These are phyloP conservation scores for Amphibolis antarctica DNA, from an alignment of 106 monocot genomes.

Conservation along the genomic window DNA sequence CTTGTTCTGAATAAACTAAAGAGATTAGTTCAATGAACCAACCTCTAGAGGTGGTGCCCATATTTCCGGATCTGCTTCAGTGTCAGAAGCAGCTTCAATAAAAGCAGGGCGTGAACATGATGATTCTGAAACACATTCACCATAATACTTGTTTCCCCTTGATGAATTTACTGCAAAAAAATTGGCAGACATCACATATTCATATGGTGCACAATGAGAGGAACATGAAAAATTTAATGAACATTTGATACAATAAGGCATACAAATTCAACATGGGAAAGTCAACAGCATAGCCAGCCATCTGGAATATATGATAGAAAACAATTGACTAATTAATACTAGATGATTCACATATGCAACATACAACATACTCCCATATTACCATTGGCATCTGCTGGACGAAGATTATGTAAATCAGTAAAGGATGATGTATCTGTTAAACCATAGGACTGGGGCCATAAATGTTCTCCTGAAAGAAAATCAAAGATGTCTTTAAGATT, in stretches of 20 bases:
- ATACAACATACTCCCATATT: not conserved
- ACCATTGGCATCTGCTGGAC: slow-evolving; percentile 79
- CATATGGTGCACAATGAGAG: no score
- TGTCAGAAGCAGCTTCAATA: slow-evolving; percentile 62
- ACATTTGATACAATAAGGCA: not conserved
- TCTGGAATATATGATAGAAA: not conserved
- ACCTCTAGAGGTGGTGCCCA: slow-evolving; percentile 83
- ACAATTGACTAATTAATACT: not conserved
- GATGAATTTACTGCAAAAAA: slow-evolving; percentile 67
- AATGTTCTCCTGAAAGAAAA: slow-evolving; percentile 62
- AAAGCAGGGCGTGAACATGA: slow-evolving; percentile 57
- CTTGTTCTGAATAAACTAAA: not conserved
- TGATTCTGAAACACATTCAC: slow-evolving; percentile 43
- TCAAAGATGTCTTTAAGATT: no score
- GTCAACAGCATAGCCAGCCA: not conserved
- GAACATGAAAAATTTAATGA: no score
- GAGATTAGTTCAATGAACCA: not conserved
- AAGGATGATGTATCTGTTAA: slow-evolving; percentile 40
- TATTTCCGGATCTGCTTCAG: slow-evolving; percentile 54
- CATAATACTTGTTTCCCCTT: slow-evolving; percentile 80
- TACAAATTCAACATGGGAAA: slow-evolving; percentile 1
- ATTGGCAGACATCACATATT: no score
- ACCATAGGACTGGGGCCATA: slow-evolving; percentile 84
- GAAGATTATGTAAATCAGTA: slow-evolving; percentile 78
- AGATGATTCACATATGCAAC: not conserved